These are phyloP conservation scores for Coleophoma crateriformis DNA, from an alignment of 2,329 filamentous ascomycete genomes.

Conservation along the genomic window DNA sequence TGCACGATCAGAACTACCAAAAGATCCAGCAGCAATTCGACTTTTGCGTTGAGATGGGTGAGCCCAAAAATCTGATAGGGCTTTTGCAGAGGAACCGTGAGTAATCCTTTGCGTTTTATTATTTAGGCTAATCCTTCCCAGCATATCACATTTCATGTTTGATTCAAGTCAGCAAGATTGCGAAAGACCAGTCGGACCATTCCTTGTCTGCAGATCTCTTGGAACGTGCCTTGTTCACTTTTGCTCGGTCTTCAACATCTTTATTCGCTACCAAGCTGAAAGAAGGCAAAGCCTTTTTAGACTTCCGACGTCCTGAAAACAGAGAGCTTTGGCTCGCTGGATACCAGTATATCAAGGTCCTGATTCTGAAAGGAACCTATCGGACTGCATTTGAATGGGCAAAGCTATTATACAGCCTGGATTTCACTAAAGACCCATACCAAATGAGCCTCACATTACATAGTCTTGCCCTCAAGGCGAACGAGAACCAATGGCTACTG, in stretches of 20 bases:
- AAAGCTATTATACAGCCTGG: slow-evolving; percentile 73
- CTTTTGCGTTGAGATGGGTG: slow-evolving; percentile 71
- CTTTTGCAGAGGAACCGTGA: slow-evolving; percentile 63
- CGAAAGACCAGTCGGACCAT: slow-evolving; percentile 85
- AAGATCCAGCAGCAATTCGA: slow-evolving; percentile 73
- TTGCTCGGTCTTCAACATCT: slow-evolving; percentile 83
- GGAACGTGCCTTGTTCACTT: slow-evolving; percentile 86
- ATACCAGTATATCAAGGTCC: slow-evolving; percentile 81
- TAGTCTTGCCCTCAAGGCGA: slow-evolving; percentile 74
- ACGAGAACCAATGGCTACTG: slow-evolving; percentile 71
- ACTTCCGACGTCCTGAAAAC: slow-evolving; percentile 80
- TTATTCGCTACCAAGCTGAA: slow-evolving; percentile 73
- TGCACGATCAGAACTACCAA: slow-evolving; percentile 71
- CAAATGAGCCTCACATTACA: slow-evolving; percentile 77
- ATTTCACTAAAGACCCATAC: slow-evolving; percentile 73
- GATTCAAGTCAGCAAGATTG: slow-evolving; percentile 89
- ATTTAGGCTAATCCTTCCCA: slow-evolving; percentile 23
- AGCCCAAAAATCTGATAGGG: slow-evolving; percentile 76
- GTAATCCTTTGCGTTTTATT: slow-evolving; percentile 11
- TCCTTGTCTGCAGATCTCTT: slow-evolving; percentile 81
- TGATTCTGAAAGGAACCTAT: slow-evolving; percentile 89
- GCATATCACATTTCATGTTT: slow-evolving; percentile 90
- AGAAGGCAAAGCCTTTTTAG: slow-evolving; percentile 72
- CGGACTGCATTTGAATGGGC: slow-evolving; percentile 91
- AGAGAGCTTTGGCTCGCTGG: slow-evolving; percentile 87